These are phyloP conservation scores for Straminergon stramineum DNA, from an alignment of 225 moss, liverwort and hornwort species.

Conservation along the genomic window DNA sequence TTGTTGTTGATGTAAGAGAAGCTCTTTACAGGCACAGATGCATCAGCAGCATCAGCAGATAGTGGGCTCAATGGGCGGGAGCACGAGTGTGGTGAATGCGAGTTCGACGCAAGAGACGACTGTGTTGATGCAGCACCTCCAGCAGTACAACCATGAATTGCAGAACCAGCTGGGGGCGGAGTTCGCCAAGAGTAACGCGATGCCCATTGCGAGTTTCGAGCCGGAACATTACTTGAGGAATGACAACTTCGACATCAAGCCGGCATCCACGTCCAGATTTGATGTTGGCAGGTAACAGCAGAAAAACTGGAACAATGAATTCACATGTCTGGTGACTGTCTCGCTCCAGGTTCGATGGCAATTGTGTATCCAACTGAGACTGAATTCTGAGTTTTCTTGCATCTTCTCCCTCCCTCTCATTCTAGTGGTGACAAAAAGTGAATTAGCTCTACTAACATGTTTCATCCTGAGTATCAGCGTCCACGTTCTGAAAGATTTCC, in stretches of 20 bases:
- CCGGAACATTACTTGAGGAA: not conserved
- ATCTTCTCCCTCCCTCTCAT: not conserved
- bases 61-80: constrained; percentile 30
- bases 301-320: not conserved
- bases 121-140: constrained; percentile 17
- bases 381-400: not conserved
- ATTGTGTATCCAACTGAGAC: not conserved
- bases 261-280: not conserved
- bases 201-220: not conserved
- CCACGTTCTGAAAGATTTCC: not conserved
- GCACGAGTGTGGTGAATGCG: constrained; percentile 34
- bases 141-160: constrained; percentile 11
- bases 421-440: not conserved
- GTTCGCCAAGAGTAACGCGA: not conserved
- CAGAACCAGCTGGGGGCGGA: constrained; percentile 6
- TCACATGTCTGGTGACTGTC: not conserved
- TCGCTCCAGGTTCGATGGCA: not conserved
- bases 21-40: constrained; percentile 23
- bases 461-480: not conserved
- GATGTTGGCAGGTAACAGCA: not conserved
- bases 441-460: not conserved
- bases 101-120: constrained; percentile 25
- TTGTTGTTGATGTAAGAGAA: not conserved
- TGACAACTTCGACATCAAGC: not conserved
- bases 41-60: constrained; percentile 4